Percentiles rank a stretch among this genome's conserved stretches.
phyloP scores from a whole-genome alignment of 257 asterid genomes.

The Solanum habrochaites region DNA sequence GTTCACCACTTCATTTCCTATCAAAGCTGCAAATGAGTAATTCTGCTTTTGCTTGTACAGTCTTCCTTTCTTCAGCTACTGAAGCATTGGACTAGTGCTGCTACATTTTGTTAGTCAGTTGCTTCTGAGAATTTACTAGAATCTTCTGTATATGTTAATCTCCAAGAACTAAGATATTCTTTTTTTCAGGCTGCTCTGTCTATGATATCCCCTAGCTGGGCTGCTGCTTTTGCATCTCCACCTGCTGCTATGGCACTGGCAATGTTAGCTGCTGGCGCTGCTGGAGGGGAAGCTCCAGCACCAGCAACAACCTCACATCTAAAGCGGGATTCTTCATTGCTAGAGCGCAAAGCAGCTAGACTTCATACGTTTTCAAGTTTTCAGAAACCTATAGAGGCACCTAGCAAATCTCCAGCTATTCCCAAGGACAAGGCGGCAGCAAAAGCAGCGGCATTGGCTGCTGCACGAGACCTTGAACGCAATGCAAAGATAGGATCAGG shows the following conservation, averaged over 20 bases:
- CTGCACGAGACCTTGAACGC: conserved; percentile 98
- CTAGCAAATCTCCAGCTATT: conserved; percentile 50
- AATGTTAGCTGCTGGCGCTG: conserved; percentile 99
- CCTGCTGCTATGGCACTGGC: conserved; percentile 98
- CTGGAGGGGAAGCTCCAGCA: conserved; percentile 73
- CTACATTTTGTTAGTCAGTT: not conserved
- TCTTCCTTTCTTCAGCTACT: not conserved
- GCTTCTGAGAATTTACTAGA: not conserved
- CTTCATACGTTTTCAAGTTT: conserved; percentile 93
- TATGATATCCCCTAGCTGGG: conserved; percentile 97
- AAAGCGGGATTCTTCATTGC: conserved; percentile 87
- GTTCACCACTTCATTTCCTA: not conserved
- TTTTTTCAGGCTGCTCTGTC: conserved; percentile 81
- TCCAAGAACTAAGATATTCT: not conserved
- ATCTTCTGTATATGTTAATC: not conserved
- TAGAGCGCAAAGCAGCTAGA: conserved; percentile 68
- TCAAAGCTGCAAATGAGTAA: not conserved
- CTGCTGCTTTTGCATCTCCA: conserved; percentile 98
- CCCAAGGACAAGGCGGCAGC: conserved; percentile 98
- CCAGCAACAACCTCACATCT: conserved; percentile 60
- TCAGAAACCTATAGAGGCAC: conserved; percentile 76
- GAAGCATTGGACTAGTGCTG: not conserved
- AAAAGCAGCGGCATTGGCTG: conserved; percentile 98
- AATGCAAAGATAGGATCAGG: conserved; percentile 97
- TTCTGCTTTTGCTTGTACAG: not conserved